Evolutionary conservation across 805 yeast genomes (phyloP).

Genomic region (Groenewaldozyma tartarivorans): DNA sequence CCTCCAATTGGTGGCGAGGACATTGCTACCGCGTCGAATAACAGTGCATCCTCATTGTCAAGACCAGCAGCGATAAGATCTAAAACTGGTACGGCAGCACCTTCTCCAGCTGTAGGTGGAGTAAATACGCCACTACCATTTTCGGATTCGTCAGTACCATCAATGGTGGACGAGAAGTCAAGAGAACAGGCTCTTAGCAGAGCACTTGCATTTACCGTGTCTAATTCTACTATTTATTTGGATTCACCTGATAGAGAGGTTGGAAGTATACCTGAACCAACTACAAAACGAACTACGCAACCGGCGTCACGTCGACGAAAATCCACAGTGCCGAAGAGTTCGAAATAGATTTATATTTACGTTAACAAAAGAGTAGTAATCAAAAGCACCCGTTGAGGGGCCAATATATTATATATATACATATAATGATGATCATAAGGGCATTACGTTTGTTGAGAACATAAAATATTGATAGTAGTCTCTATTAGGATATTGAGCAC

Average conservation of each 20-base stretch:
- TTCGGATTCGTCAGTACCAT: background rate
- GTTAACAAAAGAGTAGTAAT: background rate
- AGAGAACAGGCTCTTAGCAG: conserved; percentile 16
- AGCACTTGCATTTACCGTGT: conserved; percentile 16
- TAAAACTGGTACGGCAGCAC: conserved; percentile 5
- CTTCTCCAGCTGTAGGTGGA: conserved; percentile 4
- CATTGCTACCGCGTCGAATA: conserved; percentile 3
- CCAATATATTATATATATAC: background rate
- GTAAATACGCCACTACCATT: background rate
- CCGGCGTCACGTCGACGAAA: background rate
- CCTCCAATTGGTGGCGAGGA: conserved; percentile 2
- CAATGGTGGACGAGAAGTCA: conserved; percentile 4
- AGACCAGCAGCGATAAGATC: conserved; percentile 3
- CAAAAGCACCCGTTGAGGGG: conserved; percentile 8
- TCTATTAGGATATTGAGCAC: background rate
- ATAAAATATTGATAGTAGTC: conserved; percentile 3
- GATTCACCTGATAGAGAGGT: conserved; percentile 10
- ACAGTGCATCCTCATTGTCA: conserved; percentile 2
- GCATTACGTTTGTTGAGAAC: conserved; percentile 12
- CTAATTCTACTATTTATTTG: conserved; percentile 11
- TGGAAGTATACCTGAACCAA: conserved; percentile 2
- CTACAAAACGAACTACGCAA: background rate
- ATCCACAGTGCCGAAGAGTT: background rate
- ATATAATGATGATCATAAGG: background rate
- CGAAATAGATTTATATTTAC: background rate